Conservation (phyloP, 2,329 filamentous ascomycete species). For the Lasiodiplodia citricola region DNA sequence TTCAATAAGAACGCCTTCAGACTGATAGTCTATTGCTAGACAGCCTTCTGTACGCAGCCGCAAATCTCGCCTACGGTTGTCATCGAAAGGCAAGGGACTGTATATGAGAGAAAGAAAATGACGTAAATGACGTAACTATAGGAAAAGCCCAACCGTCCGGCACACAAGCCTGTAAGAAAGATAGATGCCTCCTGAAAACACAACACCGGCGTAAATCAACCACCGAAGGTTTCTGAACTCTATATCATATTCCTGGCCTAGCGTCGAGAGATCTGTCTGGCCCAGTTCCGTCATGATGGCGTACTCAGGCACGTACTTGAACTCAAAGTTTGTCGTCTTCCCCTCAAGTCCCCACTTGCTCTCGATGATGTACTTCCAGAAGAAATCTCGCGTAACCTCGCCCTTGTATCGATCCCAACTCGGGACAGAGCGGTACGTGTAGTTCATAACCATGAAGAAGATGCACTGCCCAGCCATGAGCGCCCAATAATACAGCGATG, state of each 20-base stretch:
- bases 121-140: not conserved
- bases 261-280: slow-evolving; percentile 46
- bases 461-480: slow-evolving; percentile 69
- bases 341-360: slow-evolving; percentile 68
- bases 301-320: slow-evolving; percentile 71
- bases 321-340: slow-evolving; percentile 67
- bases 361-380: slow-evolving; percentile 67
- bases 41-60: not conserved
- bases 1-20: too few relatives aligned
- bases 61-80: not conserved
- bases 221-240: slow-evolving; percentile 56
- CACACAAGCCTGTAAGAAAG: slow-evolving; percentile 35
- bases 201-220: slow-evolving; percentile 48
- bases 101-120: not conserved
- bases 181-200: slow-evolving; percentile 35
- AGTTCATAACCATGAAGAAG: slow-evolving; percentile 65
- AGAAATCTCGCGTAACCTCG: slow-evolving; percentile 55
- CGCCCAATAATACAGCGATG: slow-evolving; percentile 62
- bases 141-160: not conserved
- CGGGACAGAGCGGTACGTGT: slow-evolving; percentile 57
- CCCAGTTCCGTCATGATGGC: slow-evolving; percentile 56
- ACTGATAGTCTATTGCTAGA: not conserved
- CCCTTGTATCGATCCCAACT: slow-evolving; percentile 60
- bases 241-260: slow-evolving; percentile 43
- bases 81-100: not conserved